These are phyloP conservation scores for Quercus rubra DNA, from an alignment of 306 rosid genomes.

Conservation along the genomic window DNA sequence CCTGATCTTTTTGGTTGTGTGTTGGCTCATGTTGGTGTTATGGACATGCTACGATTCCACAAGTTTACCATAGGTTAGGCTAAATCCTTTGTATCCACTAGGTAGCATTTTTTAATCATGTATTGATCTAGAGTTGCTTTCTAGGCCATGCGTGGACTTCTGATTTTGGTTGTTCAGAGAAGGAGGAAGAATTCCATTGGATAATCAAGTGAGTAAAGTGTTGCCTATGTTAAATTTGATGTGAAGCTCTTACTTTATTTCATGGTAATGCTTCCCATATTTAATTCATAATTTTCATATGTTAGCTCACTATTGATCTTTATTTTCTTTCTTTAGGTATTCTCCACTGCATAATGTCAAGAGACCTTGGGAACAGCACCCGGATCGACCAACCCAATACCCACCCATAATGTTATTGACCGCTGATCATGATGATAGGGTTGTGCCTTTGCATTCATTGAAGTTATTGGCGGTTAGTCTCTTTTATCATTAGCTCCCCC, in stretches of 20 bases:
- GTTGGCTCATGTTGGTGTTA: constrained; percentile 95
- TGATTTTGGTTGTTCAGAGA: constrained; percentile 88
- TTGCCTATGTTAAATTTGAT: constrained; percentile 1
- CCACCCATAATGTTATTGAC: constrained; percentile 92
- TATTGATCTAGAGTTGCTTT: constrained; percentile 19
- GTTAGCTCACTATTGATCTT: not conserved
- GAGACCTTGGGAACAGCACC: constrained; percentile 80
- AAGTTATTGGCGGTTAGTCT: constrained; percentile 82
- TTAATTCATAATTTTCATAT: not conserved
- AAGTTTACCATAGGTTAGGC: constrained; percentile 87
- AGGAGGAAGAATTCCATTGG: constrained; percentile 89
- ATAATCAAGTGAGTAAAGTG: constrained; percentile 68
- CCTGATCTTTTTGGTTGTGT: constrained; percentile 97
- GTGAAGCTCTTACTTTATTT: not conserved
- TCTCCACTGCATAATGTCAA: constrained; percentile 90
- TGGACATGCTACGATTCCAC: constrained; percentile 98
- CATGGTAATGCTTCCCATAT: not conserved
- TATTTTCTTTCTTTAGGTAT: constrained; percentile 48
- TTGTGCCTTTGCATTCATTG: constrained; percentile 85
- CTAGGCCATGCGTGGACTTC: constrained; percentile 97
- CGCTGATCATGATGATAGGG: constrained; percentile 98
- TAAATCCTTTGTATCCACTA: constrained; percentile 8
- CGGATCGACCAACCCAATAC: constrained; percentile 54
- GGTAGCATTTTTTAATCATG: not conserved
- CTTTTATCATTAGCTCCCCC: not conserved